phyloP scores from a whole-genome alignment of 2,329 filamentous ascomycete species.

The Hansfordia pulvinata region DNA sequence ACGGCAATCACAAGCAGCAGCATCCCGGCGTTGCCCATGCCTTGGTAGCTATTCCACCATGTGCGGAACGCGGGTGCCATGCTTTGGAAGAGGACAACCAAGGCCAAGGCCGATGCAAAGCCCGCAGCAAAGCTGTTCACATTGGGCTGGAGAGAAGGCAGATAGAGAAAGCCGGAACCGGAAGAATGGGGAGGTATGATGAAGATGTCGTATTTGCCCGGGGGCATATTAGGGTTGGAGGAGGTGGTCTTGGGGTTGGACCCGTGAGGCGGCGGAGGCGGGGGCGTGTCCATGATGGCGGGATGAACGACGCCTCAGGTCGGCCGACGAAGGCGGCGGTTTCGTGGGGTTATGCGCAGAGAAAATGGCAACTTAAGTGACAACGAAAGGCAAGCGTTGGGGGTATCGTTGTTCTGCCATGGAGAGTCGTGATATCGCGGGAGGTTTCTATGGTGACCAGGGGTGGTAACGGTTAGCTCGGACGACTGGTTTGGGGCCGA shows the following conservation, averaged over 20 bases:
- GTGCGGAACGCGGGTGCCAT: conserved; percentile 59
- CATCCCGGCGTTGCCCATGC: conserved; percentile 61
- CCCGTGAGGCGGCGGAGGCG: conserved; percentile 79
- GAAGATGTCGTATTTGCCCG: conserved; percentile 94
- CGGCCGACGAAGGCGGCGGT: no score
- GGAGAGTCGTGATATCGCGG: no score
- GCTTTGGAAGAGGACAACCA: conserved; percentile 59
- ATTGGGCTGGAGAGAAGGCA: conserved; percentile 78
- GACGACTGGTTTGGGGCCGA: no score
- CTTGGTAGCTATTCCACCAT: conserved; percentile 60
- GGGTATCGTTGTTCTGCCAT: no score
- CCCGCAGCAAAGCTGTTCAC: conserved; percentile 86
- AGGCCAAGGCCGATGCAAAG: conserved; percentile 60
- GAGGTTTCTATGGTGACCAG: no score
- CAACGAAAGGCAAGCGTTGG: no score
- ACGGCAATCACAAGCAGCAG: conserved; percentile 59
- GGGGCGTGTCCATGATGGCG: conserved; percentile 49
- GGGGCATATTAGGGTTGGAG: conserved; percentile 52
- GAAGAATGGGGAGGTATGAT: conserved; percentile 87
- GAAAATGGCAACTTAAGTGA: no score
- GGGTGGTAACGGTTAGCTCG: no score
- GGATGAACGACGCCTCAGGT: no score
- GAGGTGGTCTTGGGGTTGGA: conserved; percentile 56
- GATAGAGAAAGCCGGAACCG: conserved; percentile 80
- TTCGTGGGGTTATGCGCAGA: no score